Evolutionary conservation across 306 rosid genomes (phyloP).

Genomic region (Inga laurina): DNA sequence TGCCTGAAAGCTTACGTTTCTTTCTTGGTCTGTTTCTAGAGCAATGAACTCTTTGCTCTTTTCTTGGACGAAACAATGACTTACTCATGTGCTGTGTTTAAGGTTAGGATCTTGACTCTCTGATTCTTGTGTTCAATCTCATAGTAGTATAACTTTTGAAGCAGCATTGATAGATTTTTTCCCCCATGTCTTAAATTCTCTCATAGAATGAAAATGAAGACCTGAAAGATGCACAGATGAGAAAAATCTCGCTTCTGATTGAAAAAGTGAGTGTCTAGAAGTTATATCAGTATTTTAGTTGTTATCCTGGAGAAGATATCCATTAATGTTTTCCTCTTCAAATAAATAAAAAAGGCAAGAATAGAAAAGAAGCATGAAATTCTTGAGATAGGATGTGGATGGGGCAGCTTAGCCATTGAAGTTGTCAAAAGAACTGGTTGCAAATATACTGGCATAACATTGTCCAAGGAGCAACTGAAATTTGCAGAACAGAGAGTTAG

Average conservation of each 20-base stretch:
- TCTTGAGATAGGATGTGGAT: constrained; percentile 88
- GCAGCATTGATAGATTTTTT: not conserved
- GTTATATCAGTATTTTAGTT: not conserved
- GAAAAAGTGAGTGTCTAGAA: constrained; percentile 48
- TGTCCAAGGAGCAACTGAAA: constrained; percentile 77
- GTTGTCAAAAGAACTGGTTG: constrained; percentile 78
- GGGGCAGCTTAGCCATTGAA: constrained; percentile 94
- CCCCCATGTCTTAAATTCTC: not conserved
- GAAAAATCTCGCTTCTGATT: constrained; percentile 71
- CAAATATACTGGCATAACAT: constrained; percentile 85
- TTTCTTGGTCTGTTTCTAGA: constrained; percentile 52
- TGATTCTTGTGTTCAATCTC: not conserved
- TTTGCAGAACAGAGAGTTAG: constrained; percentile 64
- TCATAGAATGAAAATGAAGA: constrained; percentile 68
- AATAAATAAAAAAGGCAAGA: constrained; percentile 56
- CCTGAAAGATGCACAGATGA: constrained; percentile 71
- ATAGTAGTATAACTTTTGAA: not conserved
- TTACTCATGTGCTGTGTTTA: constrained; percentile 77
- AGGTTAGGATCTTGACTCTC: constrained; percentile 50
- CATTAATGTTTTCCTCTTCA: not conserved
- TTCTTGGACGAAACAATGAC: constrained; percentile 93
- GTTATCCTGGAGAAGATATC: not conserved
- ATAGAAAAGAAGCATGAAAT: constrained; percentile 70
- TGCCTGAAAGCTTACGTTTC: constrained; percentile 22
- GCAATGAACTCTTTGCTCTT: constrained; percentile 82